phyloP scores from a whole-genome alignment of 2,329 filamentous ascomycete genomes.

The Cyphellophora europaea region DNA sequence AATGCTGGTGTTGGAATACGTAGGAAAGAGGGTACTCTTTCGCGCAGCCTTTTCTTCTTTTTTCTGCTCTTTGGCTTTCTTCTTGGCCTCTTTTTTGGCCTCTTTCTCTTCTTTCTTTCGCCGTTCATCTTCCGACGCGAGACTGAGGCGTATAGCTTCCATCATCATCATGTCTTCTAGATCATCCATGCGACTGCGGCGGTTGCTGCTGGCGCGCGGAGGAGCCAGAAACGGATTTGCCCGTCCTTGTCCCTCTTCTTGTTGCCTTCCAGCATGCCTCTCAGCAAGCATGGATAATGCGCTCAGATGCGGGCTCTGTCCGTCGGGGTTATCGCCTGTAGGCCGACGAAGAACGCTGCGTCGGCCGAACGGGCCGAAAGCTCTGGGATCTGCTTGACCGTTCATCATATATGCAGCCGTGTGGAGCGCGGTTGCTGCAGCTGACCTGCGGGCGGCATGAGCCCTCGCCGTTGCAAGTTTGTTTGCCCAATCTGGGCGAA shows the following conservation, averaged over 20 bases:
- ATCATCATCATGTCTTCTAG: conserved; percentile 98
- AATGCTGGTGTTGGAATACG: conserved; percentile 50
- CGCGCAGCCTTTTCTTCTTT: conserved; percentile 61
- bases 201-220: conserved; percentile 40
- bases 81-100: conserved; percentile 72
- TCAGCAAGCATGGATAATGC: conserved; percentile 39
- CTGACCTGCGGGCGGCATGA: conserved; percentile 75
- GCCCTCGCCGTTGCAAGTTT: conserved; percentile 79
- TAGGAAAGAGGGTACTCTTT: conserved; percentile 46
- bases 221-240: conserved; percentile 25
- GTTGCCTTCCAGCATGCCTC: conserved; percentile 27
- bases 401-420: conserved; percentile 84
- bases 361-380: conserved; percentile 51
- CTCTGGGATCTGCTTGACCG: conserved; percentile 32
- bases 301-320: conserved; percentile 28
- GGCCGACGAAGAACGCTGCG: conserved; percentile 38
- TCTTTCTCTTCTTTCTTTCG: conserved; percentile 77
- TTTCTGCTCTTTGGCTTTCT: conserved; percentile 72
- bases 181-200: conserved; percentile 65
- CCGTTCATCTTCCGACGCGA: conserved; percentile 91
- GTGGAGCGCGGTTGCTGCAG: conserved; percentile 86
- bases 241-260: conserved; percentile 24
- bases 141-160: conserved; percentile 82
- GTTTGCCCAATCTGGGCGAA: conserved; percentile 88
- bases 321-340: conserved; percentile 27